These are phyloP conservation scores for Nicotiana paniculata DNA, from an alignment of 257 asterid genomes.

Conservation along the genomic window DNA sequence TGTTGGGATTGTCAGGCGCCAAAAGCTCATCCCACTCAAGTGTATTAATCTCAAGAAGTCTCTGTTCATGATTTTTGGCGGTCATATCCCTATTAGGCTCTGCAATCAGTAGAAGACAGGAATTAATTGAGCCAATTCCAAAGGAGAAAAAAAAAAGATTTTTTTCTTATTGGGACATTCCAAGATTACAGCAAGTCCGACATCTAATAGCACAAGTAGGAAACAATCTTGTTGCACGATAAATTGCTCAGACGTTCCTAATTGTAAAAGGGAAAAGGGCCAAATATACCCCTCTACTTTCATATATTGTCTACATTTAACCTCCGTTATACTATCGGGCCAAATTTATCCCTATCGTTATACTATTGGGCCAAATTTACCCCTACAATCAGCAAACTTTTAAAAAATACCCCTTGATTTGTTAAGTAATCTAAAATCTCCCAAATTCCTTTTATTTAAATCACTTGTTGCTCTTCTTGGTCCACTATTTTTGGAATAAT, in stretches of 20 bases:
- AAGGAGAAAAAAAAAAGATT: neutral
- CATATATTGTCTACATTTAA: too few relatives aligned
- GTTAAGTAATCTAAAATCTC: too few relatives aligned
- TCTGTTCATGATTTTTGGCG: constrained; percentile 55
- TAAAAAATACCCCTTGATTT: too few relatives aligned
- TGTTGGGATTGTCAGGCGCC: constrained; percentile 53
- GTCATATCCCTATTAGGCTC: constrained; percentile 39
- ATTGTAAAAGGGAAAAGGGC: neutral
- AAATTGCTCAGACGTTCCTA: neutral
- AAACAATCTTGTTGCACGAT: neutral
- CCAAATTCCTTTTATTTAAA: too few relatives aligned
- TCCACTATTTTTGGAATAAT: too few relatives aligned
- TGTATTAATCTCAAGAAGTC: constrained; percentile 81
- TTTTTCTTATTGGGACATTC: neutral
- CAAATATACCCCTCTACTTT: too few relatives aligned
- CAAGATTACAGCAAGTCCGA: neutral
- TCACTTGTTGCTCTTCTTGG: too few relatives aligned
- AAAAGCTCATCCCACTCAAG: constrained; percentile 99
- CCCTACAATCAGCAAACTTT: too few relatives aligned
- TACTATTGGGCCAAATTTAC: too few relatives aligned
- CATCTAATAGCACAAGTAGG: neutral
- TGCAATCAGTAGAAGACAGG: constrained; percentile 30
- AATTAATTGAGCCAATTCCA: constrained; percentile 13
- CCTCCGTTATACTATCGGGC: too few relatives aligned
- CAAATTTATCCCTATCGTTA: too few relatives aligned